phyloP scores from a whole-genome alignment of 2,329 filamentous ascomycete species.

The Diaporthe citri region DNA sequence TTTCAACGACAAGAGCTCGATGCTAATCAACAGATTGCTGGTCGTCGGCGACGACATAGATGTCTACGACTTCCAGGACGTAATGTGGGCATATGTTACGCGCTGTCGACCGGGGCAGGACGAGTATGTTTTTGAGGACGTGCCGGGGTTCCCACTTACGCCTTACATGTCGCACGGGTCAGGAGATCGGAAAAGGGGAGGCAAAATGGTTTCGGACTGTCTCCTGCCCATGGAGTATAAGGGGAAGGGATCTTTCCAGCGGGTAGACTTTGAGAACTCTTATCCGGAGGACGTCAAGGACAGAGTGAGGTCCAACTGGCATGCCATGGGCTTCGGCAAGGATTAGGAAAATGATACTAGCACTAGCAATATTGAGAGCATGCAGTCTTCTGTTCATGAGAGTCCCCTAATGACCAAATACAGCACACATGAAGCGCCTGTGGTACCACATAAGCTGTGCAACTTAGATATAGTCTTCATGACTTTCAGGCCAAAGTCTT shows the following conservation, averaged over 20 bases:
- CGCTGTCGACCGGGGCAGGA: slow-evolving; percentile 58
- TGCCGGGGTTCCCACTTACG: slow-evolving; percentile 56
- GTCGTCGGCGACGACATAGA: slow-evolving; percentile 54
- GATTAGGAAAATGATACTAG: not conserved
- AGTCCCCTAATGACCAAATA: too few relatives aligned
- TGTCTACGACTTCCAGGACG: not conserved
- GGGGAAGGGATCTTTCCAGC: not conserved
- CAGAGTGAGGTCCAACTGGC: not conserved
- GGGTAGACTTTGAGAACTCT: not conserved
- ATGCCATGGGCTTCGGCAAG: not conserved
- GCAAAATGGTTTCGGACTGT: not conserved
- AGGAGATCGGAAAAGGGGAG: not conserved
- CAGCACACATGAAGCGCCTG: too few relatives aligned
- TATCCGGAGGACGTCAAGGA: not conserved
- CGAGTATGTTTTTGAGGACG: slow-evolving; percentile 60
- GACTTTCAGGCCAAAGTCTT: too few relatives aligned
- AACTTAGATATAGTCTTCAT: too few relatives aligned
- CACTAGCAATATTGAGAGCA: too few relatives aligned
- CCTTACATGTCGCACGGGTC: slow-evolving; percentile 61
- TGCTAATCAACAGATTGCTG: slow-evolving; percentile 57
- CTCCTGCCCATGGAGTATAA: not conserved
- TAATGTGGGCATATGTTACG: slow-evolving; percentile 62
- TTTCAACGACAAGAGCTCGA: slow-evolving; percentile 56
- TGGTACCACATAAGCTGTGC: too few relatives aligned
- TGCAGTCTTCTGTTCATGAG: too few relatives aligned